Percentiles rank a stretch among this genome's conserved stretches.
Conservation (phyloP, 1,139 yeast species). For the Williopsis jadinii region DNA sequence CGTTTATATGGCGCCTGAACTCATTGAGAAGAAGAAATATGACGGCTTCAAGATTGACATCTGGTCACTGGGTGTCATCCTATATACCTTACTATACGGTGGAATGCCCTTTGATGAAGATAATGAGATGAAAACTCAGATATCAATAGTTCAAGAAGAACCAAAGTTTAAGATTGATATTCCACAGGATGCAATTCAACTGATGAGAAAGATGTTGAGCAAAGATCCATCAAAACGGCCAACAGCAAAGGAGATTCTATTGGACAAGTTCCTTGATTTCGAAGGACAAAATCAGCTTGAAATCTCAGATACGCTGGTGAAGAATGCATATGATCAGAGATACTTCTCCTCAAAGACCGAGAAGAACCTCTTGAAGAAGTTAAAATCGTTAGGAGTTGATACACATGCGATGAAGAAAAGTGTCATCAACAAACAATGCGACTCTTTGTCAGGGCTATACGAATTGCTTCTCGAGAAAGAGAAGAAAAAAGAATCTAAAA, state of each 20-base stretch:
- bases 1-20: constrained; percentile 96
- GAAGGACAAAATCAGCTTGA: constrained; percentile 37
- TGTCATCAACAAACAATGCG: constrained; percentile 58
- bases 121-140: constrained; percentile 55
- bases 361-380: constrained; percentile 53
- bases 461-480: constrained; percentile 65
- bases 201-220: constrained; percentile 48
- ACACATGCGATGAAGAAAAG: constrained; percentile 55
- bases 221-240: constrained; percentile 70
- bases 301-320: constrained; percentile 34
- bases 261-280: constrained; percentile 53
- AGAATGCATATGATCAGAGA: constrained; percentile 32
- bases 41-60: constrained; percentile 80
- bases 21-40: constrained; percentile 60
- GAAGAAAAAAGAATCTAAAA: constrained; percentile 37
- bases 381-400: constrained; percentile 63
- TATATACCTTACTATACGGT: constrained; percentile 84
- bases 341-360: constrained; percentile 59
- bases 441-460: constrained; percentile 81
- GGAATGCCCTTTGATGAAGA: constrained; percentile 81
- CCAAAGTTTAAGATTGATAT: constrained; percentile 48
- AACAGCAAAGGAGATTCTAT: constrained; percentile 49
- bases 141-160: constrained; percentile 55
- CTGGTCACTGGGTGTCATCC: constrained; percentile 91
- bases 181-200: constrained; percentile 40